phyloP scores from a whole-genome alignment of 108 stramenopile genomes.

The Discostella stelligeroides region DNA sequence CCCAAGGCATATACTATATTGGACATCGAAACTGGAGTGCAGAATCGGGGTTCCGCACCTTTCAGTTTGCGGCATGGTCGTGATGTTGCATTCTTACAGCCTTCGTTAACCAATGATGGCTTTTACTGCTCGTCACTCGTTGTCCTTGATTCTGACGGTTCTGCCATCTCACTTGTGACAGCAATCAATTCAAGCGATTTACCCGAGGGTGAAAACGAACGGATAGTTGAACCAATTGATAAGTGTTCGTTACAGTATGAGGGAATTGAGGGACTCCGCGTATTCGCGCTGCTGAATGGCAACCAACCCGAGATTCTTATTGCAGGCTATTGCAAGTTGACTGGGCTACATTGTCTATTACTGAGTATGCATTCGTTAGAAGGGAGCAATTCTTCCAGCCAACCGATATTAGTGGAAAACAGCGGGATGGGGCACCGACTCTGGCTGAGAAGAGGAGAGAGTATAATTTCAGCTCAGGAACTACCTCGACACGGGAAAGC shows the following conservation, averaged over 20 bases:
- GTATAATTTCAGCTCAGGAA: constrained; percentile 53
- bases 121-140: constrained; percentile 58
- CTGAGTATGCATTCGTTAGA: constrained; percentile 37
- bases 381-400: constrained; percentile 23
- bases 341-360: constrained; percentile 56
- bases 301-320: constrained; percentile 54
- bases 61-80: constrained; percentile 57
- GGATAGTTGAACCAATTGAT: constrained; percentile 50
- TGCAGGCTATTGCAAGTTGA: constrained; percentile 34
- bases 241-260: constrained; percentile 50
- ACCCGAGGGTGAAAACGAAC: constrained; percentile 31
- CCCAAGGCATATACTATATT: constrained; percentile 51
- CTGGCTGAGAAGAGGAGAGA: constrained; percentile 71
- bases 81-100: constrained; percentile 72
- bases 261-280: constrained; percentile 61
- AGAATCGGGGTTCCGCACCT: constrained; percentile 32
- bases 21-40: constrained; percentile 46
- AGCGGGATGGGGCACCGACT: constrained; percentile 27
- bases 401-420: constrained; percentile 44
- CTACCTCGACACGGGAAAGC: constrained; percentile 57
- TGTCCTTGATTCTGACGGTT: constrained; percentile 56
- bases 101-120: constrained; percentile 35
- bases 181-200: constrained; percentile 29
- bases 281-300: constrained; percentile 51
- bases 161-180: constrained; percentile 40